These are phyloP conservation scores for Yamadazyma kanchanaburiensis DNA, from an alignment of 1,139 yeast genomes.

Conservation along the genomic window DNA sequence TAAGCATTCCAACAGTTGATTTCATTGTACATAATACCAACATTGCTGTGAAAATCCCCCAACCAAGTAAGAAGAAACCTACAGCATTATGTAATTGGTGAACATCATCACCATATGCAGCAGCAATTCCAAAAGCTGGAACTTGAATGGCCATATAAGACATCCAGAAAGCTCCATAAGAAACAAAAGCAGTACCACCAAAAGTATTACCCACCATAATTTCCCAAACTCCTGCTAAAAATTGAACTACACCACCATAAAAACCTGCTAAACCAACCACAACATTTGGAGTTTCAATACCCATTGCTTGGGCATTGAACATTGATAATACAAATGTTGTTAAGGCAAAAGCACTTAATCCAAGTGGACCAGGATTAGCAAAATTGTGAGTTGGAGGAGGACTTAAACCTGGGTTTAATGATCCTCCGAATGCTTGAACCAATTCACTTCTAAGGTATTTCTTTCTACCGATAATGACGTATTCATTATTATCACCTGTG, in stretches of 20 bases:
- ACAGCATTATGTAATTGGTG: conserved; percentile 30
- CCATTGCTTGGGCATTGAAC: conserved; percentile 39
- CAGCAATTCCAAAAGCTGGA: conserved; percentile 48
- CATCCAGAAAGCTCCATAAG: conserved; percentile 45
- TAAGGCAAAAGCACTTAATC: conserved; percentile 51
- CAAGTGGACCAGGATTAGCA: conserved; percentile 64
- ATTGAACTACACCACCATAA: conserved; percentile 47
- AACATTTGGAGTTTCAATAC: conserved; percentile 29
- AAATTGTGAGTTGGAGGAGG: conserved; percentile 34
- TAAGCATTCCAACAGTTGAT: conserved; percentile 39
- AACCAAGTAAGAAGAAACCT: conserved; percentile 41
- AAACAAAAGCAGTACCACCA: conserved; percentile 39
- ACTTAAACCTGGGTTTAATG: conserved; percentile 35
- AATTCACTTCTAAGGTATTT: conserved; percentile 35
- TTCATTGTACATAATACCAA: conserved; percentile 38
- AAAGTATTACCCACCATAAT: conserved; percentile 37
- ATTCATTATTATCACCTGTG: conserved; percentile 23
- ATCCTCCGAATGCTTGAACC: conserved; percentile 35
- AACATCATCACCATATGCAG: conserved; percentile 48
- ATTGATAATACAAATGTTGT: conserved; percentile 50
- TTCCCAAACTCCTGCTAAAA: conserved; percentile 54
- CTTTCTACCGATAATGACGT: conserved; percentile 27
- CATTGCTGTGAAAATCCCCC: conserved; percentile 45
- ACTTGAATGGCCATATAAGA: conserved; percentile 35
- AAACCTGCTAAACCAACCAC: conserved; percentile 43